A percentile compares a stretch with the other conserved stretches of the same genome.
Conservation (phyloP, 305 asterid species). For the Rubia tinctorum region DNA sequence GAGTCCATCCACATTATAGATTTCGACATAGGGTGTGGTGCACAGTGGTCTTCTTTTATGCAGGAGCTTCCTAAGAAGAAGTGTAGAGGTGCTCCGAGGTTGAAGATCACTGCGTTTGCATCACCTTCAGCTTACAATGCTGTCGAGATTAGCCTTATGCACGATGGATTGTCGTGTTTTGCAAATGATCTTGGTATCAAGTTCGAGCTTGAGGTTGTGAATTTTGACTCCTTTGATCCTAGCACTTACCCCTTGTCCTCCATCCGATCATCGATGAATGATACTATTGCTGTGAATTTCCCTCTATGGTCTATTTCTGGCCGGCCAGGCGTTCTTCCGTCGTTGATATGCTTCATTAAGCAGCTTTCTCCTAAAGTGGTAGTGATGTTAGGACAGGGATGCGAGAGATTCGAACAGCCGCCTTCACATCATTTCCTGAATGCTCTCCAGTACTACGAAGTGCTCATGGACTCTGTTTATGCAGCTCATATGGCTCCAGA, state of each 20-base stretch:
- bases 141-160: constrained; percentile 46
- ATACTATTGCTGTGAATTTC: constrained; percentile 45
- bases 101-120: constrained; percentile 57
- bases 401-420: constrained; percentile 46
- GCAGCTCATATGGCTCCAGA: constrained; percentile 34
- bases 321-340: constrained; percentile 34
- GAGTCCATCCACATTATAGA: constrained; percentile 45
- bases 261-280: constrained; percentile 36
- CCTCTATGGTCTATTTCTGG: constrained; percentile 46
- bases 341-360: constrained; percentile 40
- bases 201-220: constrained; percentile 54
- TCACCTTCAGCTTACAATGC: constrained; percentile 50
- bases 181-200: constrained; percentile 42
- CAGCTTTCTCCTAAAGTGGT: constrained; percentile 46
- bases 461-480: constrained; percentile 40
- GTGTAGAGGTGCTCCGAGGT: constrained; percentile 26
- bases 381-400: constrained; percentile 45
- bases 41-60: constrained; percentile 65
- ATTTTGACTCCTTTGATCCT: constrained; percentile 52
- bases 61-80: constrained; percentile 42
- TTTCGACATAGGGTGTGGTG: constrained; percentile 60
- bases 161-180: constrained; percentile 37
- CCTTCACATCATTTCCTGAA: constrained; percentile 38
- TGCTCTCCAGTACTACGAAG: constrained; percentile 45
- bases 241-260: constrained; percentile 26